Percentiles rank a stretch among this genome's conserved stretches.
Conservation (phyloP, 2,329 filamentous ascomycete genomes). For the Spiromastix sp. region DNA sequence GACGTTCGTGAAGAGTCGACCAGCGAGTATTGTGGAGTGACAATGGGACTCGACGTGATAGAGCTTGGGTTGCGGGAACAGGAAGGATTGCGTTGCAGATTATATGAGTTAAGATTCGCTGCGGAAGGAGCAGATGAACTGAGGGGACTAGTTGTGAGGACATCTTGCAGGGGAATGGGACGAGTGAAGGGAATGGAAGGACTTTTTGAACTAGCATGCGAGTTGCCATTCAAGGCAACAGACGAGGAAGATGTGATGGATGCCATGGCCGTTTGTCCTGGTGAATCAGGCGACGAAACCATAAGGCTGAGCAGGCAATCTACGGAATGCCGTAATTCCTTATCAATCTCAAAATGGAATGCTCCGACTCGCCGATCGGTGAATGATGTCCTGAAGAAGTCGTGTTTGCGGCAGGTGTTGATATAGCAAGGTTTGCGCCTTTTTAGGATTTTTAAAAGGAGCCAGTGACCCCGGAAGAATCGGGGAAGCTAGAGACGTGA, state of each 20-base stretch:
- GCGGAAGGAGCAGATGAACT: slow-evolving; percentile 19
- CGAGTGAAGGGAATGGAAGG: slow-evolving; percentile 22
- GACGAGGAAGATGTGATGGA: slow-evolving; percentile 22
- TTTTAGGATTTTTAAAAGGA: no score
- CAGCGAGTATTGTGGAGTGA: slow-evolving; percentile 24
- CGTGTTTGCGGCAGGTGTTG: no score
- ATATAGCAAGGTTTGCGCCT: no score
- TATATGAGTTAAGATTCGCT: slow-evolving; percentile 19
- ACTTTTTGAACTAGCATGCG: slow-evolving; percentile 27
- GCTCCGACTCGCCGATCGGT: no score
- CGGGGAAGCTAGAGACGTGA: background rate
- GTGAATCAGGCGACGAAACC: no score
- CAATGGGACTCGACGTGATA: slow-evolving; percentile 11
- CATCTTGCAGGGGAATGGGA: slow-evolving; percentile 26
- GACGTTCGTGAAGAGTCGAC: slow-evolving; percentile 22
- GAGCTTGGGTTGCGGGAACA: slow-evolving; percentile 4
- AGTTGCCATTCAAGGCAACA: slow-evolving; percentile 25
- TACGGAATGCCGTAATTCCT: no score
- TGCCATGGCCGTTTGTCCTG: slow-evolving; percentile 27
- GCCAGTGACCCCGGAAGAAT: no score
- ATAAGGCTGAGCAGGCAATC: no score
- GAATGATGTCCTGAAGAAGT: no score
- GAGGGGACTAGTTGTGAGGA: slow-evolving; percentile 21
- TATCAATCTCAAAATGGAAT: no score
- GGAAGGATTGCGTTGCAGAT: slow-evolving; percentile 3